These are phyloP conservation scores for Boletus reticuloceps DNA, from an alignment of 768 basidiomycete species.

Conservation along the genomic window DNA sequence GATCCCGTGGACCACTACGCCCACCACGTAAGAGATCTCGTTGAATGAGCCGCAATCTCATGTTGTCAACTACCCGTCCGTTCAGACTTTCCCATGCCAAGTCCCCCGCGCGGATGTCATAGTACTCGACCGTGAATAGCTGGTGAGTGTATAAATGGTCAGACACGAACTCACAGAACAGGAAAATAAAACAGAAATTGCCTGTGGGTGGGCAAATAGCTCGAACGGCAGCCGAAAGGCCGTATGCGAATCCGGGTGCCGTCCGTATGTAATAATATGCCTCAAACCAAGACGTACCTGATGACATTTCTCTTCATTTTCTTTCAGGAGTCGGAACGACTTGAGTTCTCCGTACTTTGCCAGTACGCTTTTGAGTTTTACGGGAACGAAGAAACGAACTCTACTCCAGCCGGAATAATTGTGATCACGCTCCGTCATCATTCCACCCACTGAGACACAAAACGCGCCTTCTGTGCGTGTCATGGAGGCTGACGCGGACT, in stretches of 20 bases:
- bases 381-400: conserved; percentile 23
- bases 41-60: conserved; percentile 45
- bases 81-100: conserved; percentile 51
- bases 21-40: conserved; percentile 29
- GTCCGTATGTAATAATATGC: neutral
- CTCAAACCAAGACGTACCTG: conserved; percentile 26
- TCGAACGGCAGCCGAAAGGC: conserved; percentile 6
- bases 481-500: conserved; percentile 43
- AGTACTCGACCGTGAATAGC: conserved; percentile 64
- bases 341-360: conserved; percentile 33
- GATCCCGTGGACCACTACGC: conserved; percentile 18
- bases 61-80: conserved; percentile 47
- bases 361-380: conserved; percentile 29
- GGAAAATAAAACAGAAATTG: conserved; percentile 1
- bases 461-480: conserved; percentile 53
- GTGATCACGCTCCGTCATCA: conserved; percentile 18
- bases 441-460: conserved; percentile 40
- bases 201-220: conserved; percentile 1
- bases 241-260: conserved; percentile 1
- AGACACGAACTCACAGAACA: conserved; percentile 7
- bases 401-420: conserved; percentile 24
- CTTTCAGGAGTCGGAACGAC: conserved; percentile 26
- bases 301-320: conserved; percentile 20
- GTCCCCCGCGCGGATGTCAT: conserved; percentile 58
- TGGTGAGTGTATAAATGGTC: conserved; percentile 17